Conservation (phyloP, 805 yeast genomes). For the Candida pseudoglaebosa region DNA sequence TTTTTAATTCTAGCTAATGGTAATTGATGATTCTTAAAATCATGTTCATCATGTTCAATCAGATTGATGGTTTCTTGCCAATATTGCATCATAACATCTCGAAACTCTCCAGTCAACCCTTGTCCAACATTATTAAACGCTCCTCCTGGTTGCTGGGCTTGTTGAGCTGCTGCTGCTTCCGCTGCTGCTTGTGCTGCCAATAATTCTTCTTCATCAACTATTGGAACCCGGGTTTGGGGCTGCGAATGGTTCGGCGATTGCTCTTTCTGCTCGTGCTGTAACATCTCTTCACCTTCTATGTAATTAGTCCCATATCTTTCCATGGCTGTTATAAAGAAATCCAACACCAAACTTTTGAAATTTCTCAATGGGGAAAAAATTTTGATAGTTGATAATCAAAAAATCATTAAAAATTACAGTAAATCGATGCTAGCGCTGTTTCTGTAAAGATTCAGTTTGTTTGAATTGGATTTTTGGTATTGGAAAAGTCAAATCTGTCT, state of each 20-base stretch:
- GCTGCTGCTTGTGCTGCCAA: conserved; percentile 46
- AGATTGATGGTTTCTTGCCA: conserved; percentile 96
- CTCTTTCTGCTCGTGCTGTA: conserved; percentile 14
- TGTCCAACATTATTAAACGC: conserved; percentile 90
- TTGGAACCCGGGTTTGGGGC: conserved; percentile 8
- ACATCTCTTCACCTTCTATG: conserved; percentile 25
- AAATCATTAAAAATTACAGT: too few species aligned
- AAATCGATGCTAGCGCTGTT: too few species aligned
- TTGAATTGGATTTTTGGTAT: too few species aligned
- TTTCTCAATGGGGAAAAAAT: too few species aligned
- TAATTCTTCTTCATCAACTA: conserved; percentile 39
- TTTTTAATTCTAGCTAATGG: conserved; percentile 96
- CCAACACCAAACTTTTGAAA: too few species aligned
- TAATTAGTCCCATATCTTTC: conserved; percentile 26
- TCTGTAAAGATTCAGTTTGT: too few species aligned
- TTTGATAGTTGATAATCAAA: too few species aligned
- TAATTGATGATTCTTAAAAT: conserved; percentile 88
- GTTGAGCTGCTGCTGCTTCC: conserved; percentile 44
- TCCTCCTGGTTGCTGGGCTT: conserved; percentile 49
- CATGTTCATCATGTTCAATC: conserved; percentile 84
- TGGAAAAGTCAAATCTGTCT: too few species aligned
- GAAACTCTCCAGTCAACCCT: conserved; percentile 76
- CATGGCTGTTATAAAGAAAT: too few species aligned
- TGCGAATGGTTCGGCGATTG: conserved; percentile 1
- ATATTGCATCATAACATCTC: conserved; percentile 88